These are phyloP conservation scores for Kwoniella sp. DNA, from an alignment of 768 basidiomycete genomes.

Conservation along the genomic window DNA sequence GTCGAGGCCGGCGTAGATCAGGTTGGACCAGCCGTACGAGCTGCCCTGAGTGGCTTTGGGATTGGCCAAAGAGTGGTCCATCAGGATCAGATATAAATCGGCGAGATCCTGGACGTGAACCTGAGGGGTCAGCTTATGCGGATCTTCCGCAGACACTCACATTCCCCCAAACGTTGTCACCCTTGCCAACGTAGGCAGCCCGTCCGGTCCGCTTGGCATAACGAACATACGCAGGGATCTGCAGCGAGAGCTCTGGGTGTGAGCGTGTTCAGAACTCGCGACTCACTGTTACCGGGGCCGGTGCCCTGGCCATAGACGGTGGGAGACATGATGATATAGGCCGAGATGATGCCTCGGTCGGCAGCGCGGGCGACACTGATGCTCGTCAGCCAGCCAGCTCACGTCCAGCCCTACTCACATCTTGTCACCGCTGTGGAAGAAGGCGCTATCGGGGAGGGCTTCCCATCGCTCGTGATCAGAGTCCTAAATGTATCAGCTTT, in stretches of 20 bases:
- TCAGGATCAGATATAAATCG: constrained; percentile 4
- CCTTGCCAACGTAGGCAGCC: constrained; percentile 19
- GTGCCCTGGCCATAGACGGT: constrained; percentile 22
- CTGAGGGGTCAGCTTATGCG: not conserved
- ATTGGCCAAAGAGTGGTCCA: not conserved
- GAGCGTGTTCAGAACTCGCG: not conserved
- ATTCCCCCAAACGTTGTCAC: constrained; percentile 22
- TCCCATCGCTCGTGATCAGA: constrained; percentile 17
- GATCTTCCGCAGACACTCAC: not conserved
- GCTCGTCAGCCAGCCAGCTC: not conserved
- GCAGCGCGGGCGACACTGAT: constrained; percentile 13
- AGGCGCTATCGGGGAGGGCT: constrained; percentile 9
- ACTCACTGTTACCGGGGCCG: constrained; percentile 19
- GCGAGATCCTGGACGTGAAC: constrained; percentile 18
- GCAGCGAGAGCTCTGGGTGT: constrained; percentile 15
- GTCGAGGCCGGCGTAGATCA: constrained; percentile 18
- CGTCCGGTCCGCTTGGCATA: constrained; percentile 16
- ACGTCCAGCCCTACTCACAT: constrained; percentile 1
- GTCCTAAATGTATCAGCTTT: constrained; percentile 2
- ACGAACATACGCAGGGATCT: constrained; percentile 18
- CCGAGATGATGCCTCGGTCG: constrained; percentile 15
- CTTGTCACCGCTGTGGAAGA: constrained; percentile 17
- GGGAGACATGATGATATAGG: constrained; percentile 18
- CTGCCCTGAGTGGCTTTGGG: constrained; percentile 1
- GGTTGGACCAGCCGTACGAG: constrained; percentile 24